Base-by-base conservation (phyloP, 495 filamentous ascomycete genomes). In the Cercophora scortea region DNA sequence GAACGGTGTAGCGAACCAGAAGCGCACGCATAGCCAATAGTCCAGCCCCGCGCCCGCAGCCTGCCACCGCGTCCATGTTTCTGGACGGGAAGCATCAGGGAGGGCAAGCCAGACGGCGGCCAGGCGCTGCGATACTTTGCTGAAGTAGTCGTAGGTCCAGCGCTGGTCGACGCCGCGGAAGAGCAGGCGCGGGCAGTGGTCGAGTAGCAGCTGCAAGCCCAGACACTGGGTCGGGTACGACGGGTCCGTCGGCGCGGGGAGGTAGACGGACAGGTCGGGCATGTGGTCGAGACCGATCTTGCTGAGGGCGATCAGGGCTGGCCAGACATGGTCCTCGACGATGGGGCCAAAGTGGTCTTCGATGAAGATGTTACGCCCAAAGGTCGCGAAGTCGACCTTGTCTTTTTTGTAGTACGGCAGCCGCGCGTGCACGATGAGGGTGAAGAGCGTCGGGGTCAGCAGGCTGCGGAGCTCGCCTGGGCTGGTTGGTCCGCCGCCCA, bases 81-180 rank as follows among this genome's bases (percentile, higher is more conserved):
- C 50, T 8, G 59, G 59, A 3, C 57, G 47, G 36, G 53, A 39
- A 3, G 32, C 35, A 4, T 18, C 40, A 0, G 61, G 61, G 3
- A 64, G 51, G 1, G 45, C 12, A 32, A 46, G 34, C 42, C 53
- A 55, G 8, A 10, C 36, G 10, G 45, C 11, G 8, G 53, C 56
- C 11, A 62, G 19, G 4, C 51, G 53, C 12, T 57, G 40, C 15
- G 56, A 50, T 15, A 64, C 13, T 11, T 34, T 12, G 39, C 52
- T 50, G 46, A 64, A 64, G 51, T 57, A 62, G 8, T 11, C 51
- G 39, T 54, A 50, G 25, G 51, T 60, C 50, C 54, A 64, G 17
- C 59, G 56, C 3, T 35, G 16, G 45, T 64, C 56, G 17, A 60
- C 33, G 40, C 59, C 61, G 19, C n/a, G n/a, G 41, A 52, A 55